Base-by-base conservation (phyloP, 495 filamentous ascomycete genomes). In the Penicillium egyptiacum region DNA sequence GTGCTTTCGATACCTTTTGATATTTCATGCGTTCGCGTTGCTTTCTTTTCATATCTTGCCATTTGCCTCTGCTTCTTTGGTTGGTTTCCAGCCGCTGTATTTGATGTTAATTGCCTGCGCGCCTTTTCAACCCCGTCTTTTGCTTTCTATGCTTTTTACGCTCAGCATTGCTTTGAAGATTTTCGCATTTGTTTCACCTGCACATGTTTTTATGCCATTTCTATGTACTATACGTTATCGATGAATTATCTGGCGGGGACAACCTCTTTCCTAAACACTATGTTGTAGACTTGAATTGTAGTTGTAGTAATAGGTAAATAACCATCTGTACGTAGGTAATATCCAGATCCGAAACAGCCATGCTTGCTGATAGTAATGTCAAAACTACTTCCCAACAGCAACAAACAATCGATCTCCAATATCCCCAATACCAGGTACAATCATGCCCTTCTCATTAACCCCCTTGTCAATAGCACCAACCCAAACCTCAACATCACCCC, bases 391-490 rank as follows among this genome's bases (percentile, higher is more conserved):
- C 26, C 93, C 93, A 75, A 93, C 84, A 0, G 93, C 96, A 73
- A 96, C 81, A 78, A 93, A 98, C 70, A 98, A 74, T 53, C 93
- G 78, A 77, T 98, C 93, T 6, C 93, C 93, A 58, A 96, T 88
- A 80, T 96, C 92, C 1, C 91, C 91, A 59, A 96, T 65, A 0
- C 93, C 93, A 3, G 93, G 93, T 71, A 86, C 89, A 70, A 98
- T 86, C 92, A 96, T 96, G 3, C 93, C 92, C 51, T 76, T 80
- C 26, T 83, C 81, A 67, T 91, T 85, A 48, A 91, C 75, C 63
- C 81, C 77, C 61, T 70, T 71, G 75, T 98, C 93, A 35, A 96
- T 75, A 3, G 84, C 92, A 0, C 90, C 93, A 39, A 92, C 78
- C 85, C 90, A 92, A 33, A 98, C 77, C 70, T 96, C 85, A 2